phyloP scores from a whole-genome alignment of 2,329 filamentous ascomycete species.

The Talaromyces sp. region DNA sequence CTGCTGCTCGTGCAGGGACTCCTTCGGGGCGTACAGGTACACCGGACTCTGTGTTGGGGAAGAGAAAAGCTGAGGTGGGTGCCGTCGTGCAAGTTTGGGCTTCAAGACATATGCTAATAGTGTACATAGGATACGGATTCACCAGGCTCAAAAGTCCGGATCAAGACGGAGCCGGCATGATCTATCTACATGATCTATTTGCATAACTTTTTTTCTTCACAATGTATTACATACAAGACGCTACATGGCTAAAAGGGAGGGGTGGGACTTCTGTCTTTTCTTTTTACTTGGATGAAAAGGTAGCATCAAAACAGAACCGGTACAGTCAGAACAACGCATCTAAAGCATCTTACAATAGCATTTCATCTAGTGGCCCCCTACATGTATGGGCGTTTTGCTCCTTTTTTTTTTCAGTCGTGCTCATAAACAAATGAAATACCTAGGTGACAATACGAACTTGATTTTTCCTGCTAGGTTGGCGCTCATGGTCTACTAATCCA shows the following conservation, averaged over 20 bases:
- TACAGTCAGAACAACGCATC: neutral
- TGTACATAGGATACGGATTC: constrained; percentile 32
- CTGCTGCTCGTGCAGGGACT: constrained; percentile 27
- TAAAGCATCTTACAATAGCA: neutral
- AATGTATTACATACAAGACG: neutral
- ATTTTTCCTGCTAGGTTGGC: no score
- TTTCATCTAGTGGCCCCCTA: neutral
- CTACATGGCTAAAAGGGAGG: neutral
- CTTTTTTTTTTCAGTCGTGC: neutral
- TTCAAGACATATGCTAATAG: neutral
- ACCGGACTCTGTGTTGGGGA: constrained; percentile 66
- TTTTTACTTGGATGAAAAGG: neutral
- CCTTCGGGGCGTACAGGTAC: constrained; percentile 48
- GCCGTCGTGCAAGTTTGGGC: neutral
- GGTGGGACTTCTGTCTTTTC: neutral
- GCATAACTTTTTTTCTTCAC: neutral
- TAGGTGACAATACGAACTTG: no score
- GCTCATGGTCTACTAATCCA: no score
- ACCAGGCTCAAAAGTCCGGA: constrained; percentile 35
- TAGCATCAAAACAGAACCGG: neutral
- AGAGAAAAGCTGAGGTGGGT: constrained; percentile 68
- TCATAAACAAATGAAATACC: neutral
- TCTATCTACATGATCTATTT: constrained; percentile 17
- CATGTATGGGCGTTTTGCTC: neutral
- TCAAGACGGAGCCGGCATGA: constrained; percentile 40